These are phyloP conservation scores for Diddensiella caesifluorescens DNA, from an alignment of 805 yeast genomes.

Conservation along the genomic window DNA sequence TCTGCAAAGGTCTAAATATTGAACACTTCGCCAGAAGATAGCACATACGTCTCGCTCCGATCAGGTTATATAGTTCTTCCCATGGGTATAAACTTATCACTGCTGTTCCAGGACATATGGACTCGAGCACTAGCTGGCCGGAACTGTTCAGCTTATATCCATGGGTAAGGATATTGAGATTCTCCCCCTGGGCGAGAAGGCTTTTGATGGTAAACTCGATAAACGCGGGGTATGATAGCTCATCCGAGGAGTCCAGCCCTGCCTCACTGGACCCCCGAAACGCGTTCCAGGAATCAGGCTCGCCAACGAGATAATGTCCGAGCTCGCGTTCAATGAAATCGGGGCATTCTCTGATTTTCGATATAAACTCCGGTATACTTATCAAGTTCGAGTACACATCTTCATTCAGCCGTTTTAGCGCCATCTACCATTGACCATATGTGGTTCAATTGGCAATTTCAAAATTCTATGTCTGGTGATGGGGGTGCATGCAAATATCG, in stretches of 20 bases:
- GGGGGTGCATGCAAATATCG: too few species aligned
- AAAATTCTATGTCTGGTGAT: too few species aligned
- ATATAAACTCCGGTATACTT: background rate
- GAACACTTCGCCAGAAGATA: conserved; percentile 4
- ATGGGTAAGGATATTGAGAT: background rate
- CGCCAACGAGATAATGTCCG: too few species aligned
- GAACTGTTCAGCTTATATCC: background rate
- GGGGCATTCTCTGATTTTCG: too few species aligned
- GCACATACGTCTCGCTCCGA: conserved; percentile 4
- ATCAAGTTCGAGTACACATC: background rate
- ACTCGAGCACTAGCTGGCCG: background rate
- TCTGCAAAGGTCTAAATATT: conserved; percentile 6
- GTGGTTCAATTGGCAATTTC: too few species aligned
- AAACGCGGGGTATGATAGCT: background rate
- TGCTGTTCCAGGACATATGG: background rate
- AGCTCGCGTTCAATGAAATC: too few species aligned
- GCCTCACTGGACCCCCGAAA: too few species aligned
- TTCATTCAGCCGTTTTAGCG: too few species aligned
- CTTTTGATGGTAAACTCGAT: background rate
- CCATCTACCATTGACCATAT: too few species aligned
- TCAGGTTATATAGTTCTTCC: conserved; percentile 1
- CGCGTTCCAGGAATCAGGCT: too few species aligned
- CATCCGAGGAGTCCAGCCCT: too few species aligned
- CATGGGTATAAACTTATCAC: conserved; percentile 1
- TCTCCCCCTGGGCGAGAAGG: background rate